phyloP scores from a whole-genome alignment of 345 rosid genomes.

The Arabis alpina region DNA sequence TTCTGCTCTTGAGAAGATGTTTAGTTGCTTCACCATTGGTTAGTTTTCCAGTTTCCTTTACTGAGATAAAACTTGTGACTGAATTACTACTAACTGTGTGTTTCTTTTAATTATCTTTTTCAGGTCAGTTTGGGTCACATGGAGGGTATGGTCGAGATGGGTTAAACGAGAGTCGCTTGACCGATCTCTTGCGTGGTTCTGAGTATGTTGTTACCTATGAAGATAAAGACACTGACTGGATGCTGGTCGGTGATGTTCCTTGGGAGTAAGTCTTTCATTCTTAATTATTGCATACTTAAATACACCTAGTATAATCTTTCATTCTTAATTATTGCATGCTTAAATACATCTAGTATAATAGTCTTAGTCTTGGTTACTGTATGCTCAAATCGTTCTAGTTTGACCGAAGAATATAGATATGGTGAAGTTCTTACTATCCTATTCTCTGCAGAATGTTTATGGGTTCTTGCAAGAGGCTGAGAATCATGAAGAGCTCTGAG shows the following conservation, averaged over 20 bases:
- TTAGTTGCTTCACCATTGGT: slow-evolving; percentile 76
- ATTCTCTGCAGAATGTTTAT: slow-evolving; percentile 65
- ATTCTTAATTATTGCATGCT: slow-evolving; percentile 5
- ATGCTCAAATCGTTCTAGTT: not conserved
- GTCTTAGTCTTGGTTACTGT: slow-evolving; percentile 3
- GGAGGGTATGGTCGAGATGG: slow-evolving; percentile 54
- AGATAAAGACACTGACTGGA: slow-evolving; percentile 89
- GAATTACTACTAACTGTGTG: slow-evolving; percentile 9
- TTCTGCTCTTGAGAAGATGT: slow-evolving; percentile 74
- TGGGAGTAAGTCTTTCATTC: slow-evolving; percentile 66
- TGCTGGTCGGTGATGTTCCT: slow-evolving; percentile 90
- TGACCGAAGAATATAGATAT: not conserved
- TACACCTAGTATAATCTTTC: slow-evolving; percentile 33
- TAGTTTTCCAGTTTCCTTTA: slow-evolving; percentile 19
- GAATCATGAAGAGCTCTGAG: slow-evolving; percentile 74
- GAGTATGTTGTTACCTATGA: slow-evolving; percentile 80
- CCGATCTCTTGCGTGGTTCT: slow-evolving; percentile 70
- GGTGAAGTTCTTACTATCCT: slow-evolving; percentile 18
- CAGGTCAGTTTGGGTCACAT: slow-evolving; percentile 69
- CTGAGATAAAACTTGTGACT: not conserved
- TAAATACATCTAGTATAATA: not conserved
- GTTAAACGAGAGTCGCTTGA: slow-evolving; percentile 57
- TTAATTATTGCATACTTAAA: not conserved
- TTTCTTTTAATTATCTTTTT: not conserved
- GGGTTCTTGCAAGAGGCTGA: slow-evolving; percentile 65